Evolutionary conservation across 257 asterid species (phyloP), one percentile per base, ranked within the genome.

Genomic region (Solanum clarkiae): DNA sequence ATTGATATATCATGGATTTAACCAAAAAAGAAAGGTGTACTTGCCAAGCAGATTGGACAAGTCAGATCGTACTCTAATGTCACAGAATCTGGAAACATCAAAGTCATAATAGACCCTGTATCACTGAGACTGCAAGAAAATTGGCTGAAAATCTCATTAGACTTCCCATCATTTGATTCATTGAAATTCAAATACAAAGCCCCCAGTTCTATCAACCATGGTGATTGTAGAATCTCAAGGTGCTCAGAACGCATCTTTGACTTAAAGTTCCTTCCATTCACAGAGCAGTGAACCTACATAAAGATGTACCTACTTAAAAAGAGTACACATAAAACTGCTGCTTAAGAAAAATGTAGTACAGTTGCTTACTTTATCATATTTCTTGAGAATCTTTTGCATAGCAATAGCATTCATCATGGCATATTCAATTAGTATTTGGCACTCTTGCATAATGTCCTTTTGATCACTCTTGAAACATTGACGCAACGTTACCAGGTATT

Each of bases 21-120:
- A 32, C 57, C 53, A 83, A n/a, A 4, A 16, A 29, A 65, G 36
- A 32, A 8, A 17, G 74, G 49, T 79, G 75, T 84, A 4, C 91
- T 88, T 89, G 93, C 99, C 98, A 94, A 87, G 91, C 98, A 95
- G 87, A 95, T 91, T 55, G 99, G 91, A 87, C 99, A 95, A 83
- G 97, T 94, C 71, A 95, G 90, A 80, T 87, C 85, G 84, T 92
- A 94, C 83, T 94, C 99, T 77, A 92, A 82, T 86, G 92, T 92
- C 54, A 86, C 88, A 44, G 86, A 87, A 79, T 91, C 94, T 3
- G 97, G 96, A 84, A 93, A 95, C 83, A 42, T 86, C 92, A 94
- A 86, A 32, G 91, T 89, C 93, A 95, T 89, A 24, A 51, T 69
- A 32, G 93, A 92, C 57, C 89, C 95, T 10, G 93, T 36, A 70